Evolutionary conservation across 495 filamentous ascomycete species (phyloP).

Genomic region (Recurvomyces mirabilis): DNA sequence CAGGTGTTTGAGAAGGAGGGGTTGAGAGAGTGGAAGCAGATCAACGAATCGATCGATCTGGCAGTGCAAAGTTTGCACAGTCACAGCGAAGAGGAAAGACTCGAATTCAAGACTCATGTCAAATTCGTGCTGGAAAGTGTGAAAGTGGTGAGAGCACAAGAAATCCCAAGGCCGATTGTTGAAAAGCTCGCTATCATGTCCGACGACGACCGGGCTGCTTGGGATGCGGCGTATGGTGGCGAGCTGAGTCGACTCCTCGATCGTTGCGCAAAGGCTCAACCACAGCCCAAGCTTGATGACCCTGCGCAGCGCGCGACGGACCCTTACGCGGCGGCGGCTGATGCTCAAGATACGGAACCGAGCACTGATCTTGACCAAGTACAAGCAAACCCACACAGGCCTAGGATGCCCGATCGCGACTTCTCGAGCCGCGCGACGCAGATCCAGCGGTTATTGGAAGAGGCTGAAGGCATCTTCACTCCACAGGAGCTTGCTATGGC

Average conservation of each 20-base stretch:
- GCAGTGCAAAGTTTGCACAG: slow-evolving; percentile 1
- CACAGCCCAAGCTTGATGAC: no score
- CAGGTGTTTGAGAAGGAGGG: not conserved
- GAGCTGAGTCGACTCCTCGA: not conserved
- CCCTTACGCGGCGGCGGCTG: not conserved
- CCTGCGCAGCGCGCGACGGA: not conserved
- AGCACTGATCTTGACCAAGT: not conserved
- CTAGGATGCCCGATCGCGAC: slow-evolving; percentile 26
- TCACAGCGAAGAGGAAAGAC: not conserved
- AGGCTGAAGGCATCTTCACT: slow-evolving; percentile 11
- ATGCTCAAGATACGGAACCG: not conserved
- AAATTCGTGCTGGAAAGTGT: slow-evolving; percentile 1
- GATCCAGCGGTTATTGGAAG: slow-evolving; percentile 28
- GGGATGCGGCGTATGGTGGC: slow-evolving; percentile 2
- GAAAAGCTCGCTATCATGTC: not conserved
- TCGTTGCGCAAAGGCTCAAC: no score
- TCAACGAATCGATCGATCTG: slow-evolving; percentile 3
- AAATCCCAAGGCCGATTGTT: not conserved
- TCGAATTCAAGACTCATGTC: not conserved
- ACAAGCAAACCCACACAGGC: slow-evolving; percentile 11
- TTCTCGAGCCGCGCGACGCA: slow-evolving; percentile 27
- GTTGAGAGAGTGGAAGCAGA: not conserved
- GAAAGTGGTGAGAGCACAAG: not conserved
- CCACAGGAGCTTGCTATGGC: not conserved
- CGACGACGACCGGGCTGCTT: slow-evolving; percentile 1